Conservation (phyloP, 2,329 filamentous ascomycete genomes). For the Fusarium marasasianum region DNA sequence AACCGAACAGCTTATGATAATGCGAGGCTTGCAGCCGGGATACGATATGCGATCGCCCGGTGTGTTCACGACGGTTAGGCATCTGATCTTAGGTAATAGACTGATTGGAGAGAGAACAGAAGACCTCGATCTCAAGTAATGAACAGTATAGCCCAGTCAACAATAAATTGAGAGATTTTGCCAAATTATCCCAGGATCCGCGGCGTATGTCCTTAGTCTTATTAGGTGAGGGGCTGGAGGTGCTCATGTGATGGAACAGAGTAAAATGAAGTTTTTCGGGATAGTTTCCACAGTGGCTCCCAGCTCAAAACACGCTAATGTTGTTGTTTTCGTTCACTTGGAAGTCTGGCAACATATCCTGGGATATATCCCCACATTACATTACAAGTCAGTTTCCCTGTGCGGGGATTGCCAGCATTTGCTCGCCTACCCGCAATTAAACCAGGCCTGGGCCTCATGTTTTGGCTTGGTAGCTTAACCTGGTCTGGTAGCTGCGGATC, state of each 20-base stretch:
- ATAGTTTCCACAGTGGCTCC: slow-evolving; percentile 21
- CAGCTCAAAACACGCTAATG: slow-evolving; percentile 1
- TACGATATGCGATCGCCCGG: neutral
- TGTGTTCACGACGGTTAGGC: neutral
- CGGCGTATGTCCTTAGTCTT: neutral
- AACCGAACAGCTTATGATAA: neutral
- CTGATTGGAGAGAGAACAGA: neutral
- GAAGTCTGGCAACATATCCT: neutral
- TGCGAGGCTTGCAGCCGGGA: neutral
- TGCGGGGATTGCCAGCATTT: slow-evolving; percentile 21
- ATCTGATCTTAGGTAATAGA: neutral
- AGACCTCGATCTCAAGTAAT: neutral
- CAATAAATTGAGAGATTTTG: neutral
- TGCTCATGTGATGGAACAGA: neutral
- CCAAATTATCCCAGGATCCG: neutral
- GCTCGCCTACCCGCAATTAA: neutral
- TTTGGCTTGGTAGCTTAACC: slow-evolving; percentile 12
- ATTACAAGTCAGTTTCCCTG: slow-evolving; percentile 17
- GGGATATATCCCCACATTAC: slow-evolving; percentile 18
- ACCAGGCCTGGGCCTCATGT: slow-evolving; percentile 10
- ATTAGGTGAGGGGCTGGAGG: neutral
- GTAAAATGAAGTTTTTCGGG: slow-evolving; percentile 13
- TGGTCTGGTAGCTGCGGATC: slow-evolving; percentile 15
- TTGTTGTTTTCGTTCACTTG: slow-evolving; percentile 22
- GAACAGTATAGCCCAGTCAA: neutral